phyloP scores from a whole-genome alignment of 2,329 filamentous ascomycete species.

The Elsinoe ampelina region DNA sequence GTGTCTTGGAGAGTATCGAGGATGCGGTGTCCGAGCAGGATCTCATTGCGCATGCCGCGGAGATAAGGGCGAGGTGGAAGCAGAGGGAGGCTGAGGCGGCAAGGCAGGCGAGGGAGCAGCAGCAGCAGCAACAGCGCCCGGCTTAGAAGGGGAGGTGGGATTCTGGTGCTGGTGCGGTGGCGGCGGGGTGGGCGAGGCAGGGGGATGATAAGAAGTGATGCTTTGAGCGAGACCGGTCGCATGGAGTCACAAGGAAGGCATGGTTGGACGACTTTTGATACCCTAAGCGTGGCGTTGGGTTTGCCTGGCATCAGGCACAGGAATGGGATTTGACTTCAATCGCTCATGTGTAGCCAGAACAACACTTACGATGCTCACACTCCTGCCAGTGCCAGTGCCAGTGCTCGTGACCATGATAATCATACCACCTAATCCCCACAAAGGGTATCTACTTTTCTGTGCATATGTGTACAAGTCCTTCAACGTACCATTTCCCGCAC shows the following conservation, averaged over 20 bases:
- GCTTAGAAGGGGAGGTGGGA: background rate
- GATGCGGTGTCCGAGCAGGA: conserved; percentile 79
- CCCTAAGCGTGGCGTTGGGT: background rate
- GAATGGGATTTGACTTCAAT: background rate
- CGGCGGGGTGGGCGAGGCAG: background rate
- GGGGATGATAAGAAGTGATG: background rate
- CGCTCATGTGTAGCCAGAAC: too few species aligned
- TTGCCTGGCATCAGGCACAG: background rate
- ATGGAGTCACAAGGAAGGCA: background rate
- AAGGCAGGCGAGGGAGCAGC: conserved; percentile 16
- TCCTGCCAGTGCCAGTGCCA: too few species aligned
- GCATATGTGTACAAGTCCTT: background rate
- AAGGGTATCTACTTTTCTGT: conserved; percentile 10
- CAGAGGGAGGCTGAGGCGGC: conserved; percentile 40
- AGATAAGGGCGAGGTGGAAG: conserved; percentile 78
- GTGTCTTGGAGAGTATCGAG: conserved; percentile 80
- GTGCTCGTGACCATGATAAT: background rate
- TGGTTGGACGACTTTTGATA: background rate
- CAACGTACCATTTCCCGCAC: too few species aligned
- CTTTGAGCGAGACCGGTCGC: background rate
- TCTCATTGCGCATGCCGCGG: conserved; percentile 56
- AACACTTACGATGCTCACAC: too few species aligned
- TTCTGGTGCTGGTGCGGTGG: background rate
- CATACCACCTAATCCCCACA: background rate
- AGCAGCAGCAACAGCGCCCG: background rate